phyloP scores from a whole-genome alignment of 75 land plant species.

The Selaginella moellendorffii region DNA sequence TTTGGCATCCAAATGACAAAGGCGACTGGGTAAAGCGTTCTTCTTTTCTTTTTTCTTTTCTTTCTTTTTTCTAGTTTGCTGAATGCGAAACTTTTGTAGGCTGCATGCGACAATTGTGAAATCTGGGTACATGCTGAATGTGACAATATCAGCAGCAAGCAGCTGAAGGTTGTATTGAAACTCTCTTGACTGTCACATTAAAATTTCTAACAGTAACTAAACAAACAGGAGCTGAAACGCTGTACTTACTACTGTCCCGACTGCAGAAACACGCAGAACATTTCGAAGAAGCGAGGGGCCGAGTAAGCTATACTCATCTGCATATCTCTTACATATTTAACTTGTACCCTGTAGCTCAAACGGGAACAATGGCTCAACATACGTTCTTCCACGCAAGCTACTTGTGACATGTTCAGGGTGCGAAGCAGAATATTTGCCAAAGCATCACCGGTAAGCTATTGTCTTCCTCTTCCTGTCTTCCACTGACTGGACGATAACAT shows the following conservation, averaged over 20 bases:
- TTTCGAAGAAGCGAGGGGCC: conserved; percentile 5
- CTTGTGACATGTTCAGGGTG: conserved; percentile 51
- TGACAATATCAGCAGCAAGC: conserved; percentile 54
- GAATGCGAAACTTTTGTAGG: conserved; percentile 22
- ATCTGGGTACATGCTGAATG: conserved; percentile 96
- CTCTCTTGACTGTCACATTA: not conserved
- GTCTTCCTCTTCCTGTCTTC: not conserved
- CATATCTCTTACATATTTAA: not conserved
- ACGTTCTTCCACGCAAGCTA: conserved; percentile 34
- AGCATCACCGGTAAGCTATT: conserved; percentile 45
- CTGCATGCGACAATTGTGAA: conserved; percentile 70
- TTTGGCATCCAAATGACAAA: conserved; percentile 73
- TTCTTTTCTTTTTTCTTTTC: not conserved
- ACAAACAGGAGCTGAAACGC: not conserved
- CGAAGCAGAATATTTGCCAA: conserved; percentile 66
- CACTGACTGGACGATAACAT: not conserved
- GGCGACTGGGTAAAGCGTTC: conserved; percentile 58
- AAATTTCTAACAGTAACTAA: not conserved
- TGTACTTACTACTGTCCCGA: conserved; percentile 15
- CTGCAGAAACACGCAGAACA: conserved; percentile 17
- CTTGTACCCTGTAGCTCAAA: not conserved
- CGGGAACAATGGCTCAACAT: not conserved
- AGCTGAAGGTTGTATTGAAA: conserved; percentile 42
- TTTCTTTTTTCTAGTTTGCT: not conserved
- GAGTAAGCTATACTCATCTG: conserved; percentile 14